These are phyloP conservation scores for Gymnopilus dilepis DNA, from an alignment of 768 basidiomycete genomes.

Conservation along the genomic window DNA sequence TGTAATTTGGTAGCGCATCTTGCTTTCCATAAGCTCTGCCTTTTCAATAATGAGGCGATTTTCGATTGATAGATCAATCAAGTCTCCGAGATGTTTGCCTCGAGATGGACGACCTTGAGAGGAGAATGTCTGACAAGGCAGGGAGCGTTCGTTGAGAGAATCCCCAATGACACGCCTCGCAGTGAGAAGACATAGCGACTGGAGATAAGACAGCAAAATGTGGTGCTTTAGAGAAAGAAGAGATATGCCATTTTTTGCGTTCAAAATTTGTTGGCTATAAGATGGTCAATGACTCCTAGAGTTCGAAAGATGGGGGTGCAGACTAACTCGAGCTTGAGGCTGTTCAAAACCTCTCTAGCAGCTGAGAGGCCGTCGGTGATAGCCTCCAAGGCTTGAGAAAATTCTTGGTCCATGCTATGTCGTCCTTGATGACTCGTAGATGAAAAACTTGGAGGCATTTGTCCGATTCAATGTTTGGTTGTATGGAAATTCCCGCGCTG, in stretches of 20 bases:
- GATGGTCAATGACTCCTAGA: slow-evolving; percentile 10
- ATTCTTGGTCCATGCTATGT: slow-evolving; percentile 28
- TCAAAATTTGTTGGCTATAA: slow-evolving; percentile 37
- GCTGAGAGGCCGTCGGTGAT: slow-evolving; percentile 70
- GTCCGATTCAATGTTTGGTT: slow-evolving; percentile 8
- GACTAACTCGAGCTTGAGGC: slow-evolving; percentile 59
- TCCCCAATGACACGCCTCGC: slow-evolving; percentile 75
- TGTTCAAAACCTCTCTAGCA: slow-evolving; percentile 58
- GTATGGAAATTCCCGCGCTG: too few species aligned
- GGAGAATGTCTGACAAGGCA: slow-evolving; percentile 59
- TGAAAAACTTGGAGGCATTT: too few species aligned
- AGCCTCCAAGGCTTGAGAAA: slow-evolving; percentile 47
- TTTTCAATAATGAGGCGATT: slow-evolving; percentile 88
- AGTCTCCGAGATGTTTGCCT: slow-evolving; percentile 68
- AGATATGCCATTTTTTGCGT: slow-evolving; percentile 84
- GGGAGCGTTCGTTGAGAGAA: slow-evolving; percentile 55
- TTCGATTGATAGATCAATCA: slow-evolving; percentile 82
- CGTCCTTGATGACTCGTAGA: too few species aligned
- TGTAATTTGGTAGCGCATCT: slow-evolving; percentile 95
- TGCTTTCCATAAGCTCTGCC: slow-evolving; percentile 78
- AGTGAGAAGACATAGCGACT: slow-evolving; percentile 76
- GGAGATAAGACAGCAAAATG: slow-evolving; percentile 82
- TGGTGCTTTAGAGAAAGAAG: slow-evolving; percentile 89
- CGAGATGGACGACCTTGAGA: slow-evolving; percentile 53
- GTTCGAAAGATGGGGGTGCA: background rate